phyloP scores from a whole-genome alignment of 495 filamentous ascomycete genomes.

The Penicillium taxi region DNA sequence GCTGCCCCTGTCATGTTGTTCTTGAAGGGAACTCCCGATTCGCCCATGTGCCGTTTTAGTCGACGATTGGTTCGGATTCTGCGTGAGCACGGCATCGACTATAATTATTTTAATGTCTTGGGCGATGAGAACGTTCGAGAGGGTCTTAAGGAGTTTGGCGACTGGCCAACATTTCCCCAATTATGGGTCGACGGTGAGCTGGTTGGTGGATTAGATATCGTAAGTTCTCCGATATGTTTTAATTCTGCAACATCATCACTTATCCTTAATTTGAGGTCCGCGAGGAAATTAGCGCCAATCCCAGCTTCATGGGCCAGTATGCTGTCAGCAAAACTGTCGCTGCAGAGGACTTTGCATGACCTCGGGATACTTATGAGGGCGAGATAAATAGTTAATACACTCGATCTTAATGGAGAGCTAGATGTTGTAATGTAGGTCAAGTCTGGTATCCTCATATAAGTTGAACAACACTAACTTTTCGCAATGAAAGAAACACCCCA shows the following conservation, averaged over 20 bases:
- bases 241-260: no score
- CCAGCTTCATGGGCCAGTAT: background rate
- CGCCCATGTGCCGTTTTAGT: slow-evolving; percentile 89
- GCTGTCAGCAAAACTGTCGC: no score
- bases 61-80: slow-evolving; percentile 74
- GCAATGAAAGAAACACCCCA: no score
- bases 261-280: background rate
- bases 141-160: slow-evolving; percentile 84
- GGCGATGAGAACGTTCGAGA: slow-evolving; percentile 93
- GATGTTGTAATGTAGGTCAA: no score
- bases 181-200: slow-evolving; percentile 73
- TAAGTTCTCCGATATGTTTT: slow-evolving; percentile 40
- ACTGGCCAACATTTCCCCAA: slow-evolving; percentile 94
- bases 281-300: background rate
- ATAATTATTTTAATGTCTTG: slow-evolving; percentile 95
- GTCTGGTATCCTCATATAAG: no score
- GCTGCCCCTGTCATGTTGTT: slow-evolving; percentile 95
- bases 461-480: no score
- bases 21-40: slow-evolving; percentile 67
- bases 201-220: slow-evolving; percentile 86
- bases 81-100: slow-evolving; percentile 76
- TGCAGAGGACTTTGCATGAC: no score
- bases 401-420: no score
- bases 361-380: no score
- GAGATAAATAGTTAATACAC: no score